Evolutionary conservation across 2,329 filamentous ascomycete species (phyloP).

Genomic region (Colletotrichum musae): DNA sequence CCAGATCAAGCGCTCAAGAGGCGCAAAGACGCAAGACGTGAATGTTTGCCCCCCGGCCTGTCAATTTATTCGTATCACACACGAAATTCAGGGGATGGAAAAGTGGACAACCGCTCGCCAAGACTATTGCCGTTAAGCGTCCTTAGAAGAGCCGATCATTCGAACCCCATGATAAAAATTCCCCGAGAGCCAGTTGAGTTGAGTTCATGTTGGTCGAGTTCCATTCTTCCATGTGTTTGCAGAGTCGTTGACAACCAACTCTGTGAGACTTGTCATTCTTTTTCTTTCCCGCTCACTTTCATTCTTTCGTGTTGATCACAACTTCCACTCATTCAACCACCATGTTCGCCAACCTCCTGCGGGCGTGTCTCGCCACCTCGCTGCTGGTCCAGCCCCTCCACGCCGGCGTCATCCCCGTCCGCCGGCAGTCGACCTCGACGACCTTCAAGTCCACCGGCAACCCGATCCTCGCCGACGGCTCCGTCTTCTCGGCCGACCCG

Average conservation of each 20-base stretch:
- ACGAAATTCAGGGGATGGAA: slow-evolving; percentile 23
- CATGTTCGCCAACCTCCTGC: slow-evolving; percentile 22
- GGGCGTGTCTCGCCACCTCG: slow-evolving; percentile 23
- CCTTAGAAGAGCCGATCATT: slow-evolving; percentile 4
- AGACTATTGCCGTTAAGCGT: slow-evolving; percentile 4
- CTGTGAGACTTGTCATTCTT: slow-evolving; percentile 9
- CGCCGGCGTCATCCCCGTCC: slow-evolving; percentile 26
- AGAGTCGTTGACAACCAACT: slow-evolving; percentile 1
- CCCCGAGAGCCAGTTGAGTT: not conserved
- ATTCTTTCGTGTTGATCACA: not conserved
- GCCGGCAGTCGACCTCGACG: slow-evolving; percentile 39
- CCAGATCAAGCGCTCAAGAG: slow-evolving; percentile 8
- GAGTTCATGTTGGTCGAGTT: not conserved
- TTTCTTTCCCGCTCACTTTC: not conserved
- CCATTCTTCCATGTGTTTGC: not conserved
- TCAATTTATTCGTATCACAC: slow-evolving; percentile 7
- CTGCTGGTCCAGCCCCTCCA: slow-evolving; percentile 30
- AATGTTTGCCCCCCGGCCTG: too few species aligned
- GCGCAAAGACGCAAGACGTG: not conserved
- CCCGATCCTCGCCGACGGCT: slow-evolving; percentile 54
- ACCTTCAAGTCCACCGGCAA: slow-evolving; percentile 51
- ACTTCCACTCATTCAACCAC: slow-evolving; percentile 2
- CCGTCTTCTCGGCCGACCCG: slow-evolving; percentile 56
- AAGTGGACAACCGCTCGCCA: slow-evolving; percentile 15
- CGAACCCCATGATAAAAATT: slow-evolving; percentile 7